Evolutionary conservation across 805 yeast species (phyloP), one percentile per base, ranked within the genome.

Genomic region (Metschnikowia lachancei): DNA sequence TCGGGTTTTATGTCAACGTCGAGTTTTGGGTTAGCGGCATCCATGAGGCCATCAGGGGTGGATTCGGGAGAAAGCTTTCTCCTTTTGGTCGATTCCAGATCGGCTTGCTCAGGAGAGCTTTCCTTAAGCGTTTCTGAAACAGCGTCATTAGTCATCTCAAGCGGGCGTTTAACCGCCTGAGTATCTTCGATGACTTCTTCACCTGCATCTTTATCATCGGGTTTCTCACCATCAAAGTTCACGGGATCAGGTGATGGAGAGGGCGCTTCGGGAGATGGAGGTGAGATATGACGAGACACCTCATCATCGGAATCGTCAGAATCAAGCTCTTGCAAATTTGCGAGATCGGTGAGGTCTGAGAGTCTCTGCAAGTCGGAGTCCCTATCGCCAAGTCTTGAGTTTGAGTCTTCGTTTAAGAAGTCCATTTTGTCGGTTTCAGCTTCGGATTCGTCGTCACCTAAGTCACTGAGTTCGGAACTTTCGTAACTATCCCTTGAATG

Each of bases 351-450:
- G 50, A 76, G 64, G 57, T 69, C 63, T 8, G 77, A 70, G 39
- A 72, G 62, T 5, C 67, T 63, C 42, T 61, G 63, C 51, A 72
- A 63, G 51, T 72, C 77, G 49, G 69, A 64, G 1, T 52, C 57
- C 24, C 50, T 62, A 34, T 58, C 61, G 17, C 58, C 63, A 17
- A 53, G 39, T 26, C 47, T 40, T 13, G 53, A 45, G 41, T 44
- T 50, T 24, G 49, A 46, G 55, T 48, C 67, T 45, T 67, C 72
- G 18, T 72, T 75, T 50, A 74, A 60, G 49, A 68, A 71, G 49
- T 81, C 92, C 87, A 89, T 81, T 56, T 80, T 84, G 60, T 90
- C 97, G 0, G 97, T 90, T 62, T 90, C 97, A 14, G 94, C 96
- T 65, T 90, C 97, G 13, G 94, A 84, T 45, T 75, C 82, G 47